A percentile compares a stretch with the other conserved stretches of the same genome.
Conservation (phyloP, 352 stramenopile species). For the Blastocystis sp. region DNA sequence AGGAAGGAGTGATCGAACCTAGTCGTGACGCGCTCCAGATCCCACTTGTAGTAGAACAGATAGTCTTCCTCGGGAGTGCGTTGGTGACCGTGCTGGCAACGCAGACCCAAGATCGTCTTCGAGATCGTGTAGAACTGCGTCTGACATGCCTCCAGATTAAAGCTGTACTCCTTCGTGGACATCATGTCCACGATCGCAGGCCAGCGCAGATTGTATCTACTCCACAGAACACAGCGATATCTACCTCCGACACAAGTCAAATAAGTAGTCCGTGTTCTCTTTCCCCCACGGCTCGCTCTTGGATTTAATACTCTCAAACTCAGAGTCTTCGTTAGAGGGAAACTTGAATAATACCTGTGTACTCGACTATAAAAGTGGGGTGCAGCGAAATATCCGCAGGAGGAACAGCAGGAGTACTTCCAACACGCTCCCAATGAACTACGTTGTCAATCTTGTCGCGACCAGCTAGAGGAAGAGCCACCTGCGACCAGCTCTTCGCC, state of each 20-base stretch:
- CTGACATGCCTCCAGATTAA: slow-evolving; percentile 34
- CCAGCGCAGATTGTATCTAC: slow-evolving; percentile 49
- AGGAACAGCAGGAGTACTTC: neutral
- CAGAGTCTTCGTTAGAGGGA: neutral
- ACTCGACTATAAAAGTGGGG: slow-evolving; percentile 45
- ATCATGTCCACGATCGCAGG: slow-evolving; percentile 30
- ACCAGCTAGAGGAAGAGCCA: neutral
- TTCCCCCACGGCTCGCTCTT: slow-evolving; percentile 3
- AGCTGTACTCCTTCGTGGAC: neutral
- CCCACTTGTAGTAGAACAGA: neutral
- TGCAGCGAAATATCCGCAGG: slow-evolving; percentile 14
- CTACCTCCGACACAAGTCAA: slow-evolving; percentile 6
- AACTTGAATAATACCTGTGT: neutral
- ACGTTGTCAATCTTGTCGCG: neutral
- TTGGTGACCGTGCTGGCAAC: neutral
- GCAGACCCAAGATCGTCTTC: neutral
- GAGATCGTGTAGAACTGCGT: slow-evolving; percentile 12
- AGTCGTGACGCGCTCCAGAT: neutral
- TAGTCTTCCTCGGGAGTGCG: slow-evolving; percentile 6
- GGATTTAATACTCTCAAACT: neutral
- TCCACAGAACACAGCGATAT: neutral
- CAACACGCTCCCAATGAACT: slow-evolving; percentile 1
- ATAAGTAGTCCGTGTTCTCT: neutral
- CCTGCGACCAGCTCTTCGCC: neutral
- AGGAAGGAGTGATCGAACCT: slow-evolving; percentile 5